Evolutionary conservation across 768 basidiomycete genomes (phyloP), one percentile per base, ranked within the genome.

Genomic region (Daedalea quercina): DNA sequence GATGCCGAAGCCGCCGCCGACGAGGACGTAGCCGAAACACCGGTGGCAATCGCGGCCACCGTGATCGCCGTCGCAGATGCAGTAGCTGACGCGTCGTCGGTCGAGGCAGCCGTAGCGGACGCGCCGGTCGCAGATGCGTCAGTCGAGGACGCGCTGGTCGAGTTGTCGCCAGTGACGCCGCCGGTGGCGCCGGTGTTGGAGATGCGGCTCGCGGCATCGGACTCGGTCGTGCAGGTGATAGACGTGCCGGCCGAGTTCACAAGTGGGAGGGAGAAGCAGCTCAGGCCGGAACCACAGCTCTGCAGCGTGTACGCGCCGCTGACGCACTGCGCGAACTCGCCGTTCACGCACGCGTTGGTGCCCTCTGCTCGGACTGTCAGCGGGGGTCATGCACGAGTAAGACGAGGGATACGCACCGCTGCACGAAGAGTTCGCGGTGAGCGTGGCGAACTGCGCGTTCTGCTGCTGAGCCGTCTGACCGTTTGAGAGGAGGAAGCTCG

Each of bases 251-350:
- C 55, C 44, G 58, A 62, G 59, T 72, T 73, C 12, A 74, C 72
- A 24, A 77, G 68, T 12, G 75, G 76, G 13, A 77, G 69, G 2
- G 73, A 75, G 25, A 65, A 61, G 64, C 76, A 77, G 33, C 51
- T 51, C 7, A 54, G 51, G 6, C 65, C 57, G 11, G 57, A 58
- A 1, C 63, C 61, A 59, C 76, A 77, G 3, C 55, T 47, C 3
- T 67, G 65, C 19, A 63, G 45, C 0, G 59, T 60, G 55, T 71
- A 77, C 52, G 64, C 61, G 41, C 69, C 69, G 45, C 59, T 59
- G 20, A 68, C 65, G 58, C 76, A 77, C 54, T 76, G 74, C 34
- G 73, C 73, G 54, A 76, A 76, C 7, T 52, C 54, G 12, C 65
- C 63, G 28, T 57, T 44, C 40, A 76, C 57, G 55, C 75, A 76